Evolutionary conservation across 2,329 filamentous ascomycete species (phyloP), one percentile per base, ranked within the genome.

Genomic region (Apiospora koreana): DNA sequence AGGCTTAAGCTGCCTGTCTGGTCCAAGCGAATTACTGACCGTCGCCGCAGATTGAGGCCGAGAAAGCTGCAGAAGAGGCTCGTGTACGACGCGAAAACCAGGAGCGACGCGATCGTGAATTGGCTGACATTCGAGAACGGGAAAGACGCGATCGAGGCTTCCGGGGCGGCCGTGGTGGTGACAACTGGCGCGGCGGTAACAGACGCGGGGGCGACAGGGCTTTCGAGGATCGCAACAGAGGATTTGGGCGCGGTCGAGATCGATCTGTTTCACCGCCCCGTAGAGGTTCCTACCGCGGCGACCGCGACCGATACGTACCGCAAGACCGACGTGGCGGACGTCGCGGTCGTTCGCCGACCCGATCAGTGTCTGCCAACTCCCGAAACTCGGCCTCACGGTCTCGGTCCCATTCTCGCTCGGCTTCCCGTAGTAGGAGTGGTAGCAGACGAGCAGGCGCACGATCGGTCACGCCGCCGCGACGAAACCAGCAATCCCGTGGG

Each of bases 1-100:
- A 43, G 69, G 65, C 71, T 75, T 28, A 73, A 25, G 41, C 41
- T 16, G 8, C 14, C 14, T 62, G 6, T 69, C 41, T n/a, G 42
- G 21, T 9, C 41, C 16, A 66, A 62, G 43, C 67, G 12, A 62
- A 38, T 38, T 3, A 38, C 54, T 62, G 31, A 62, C 31, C 31
- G 31, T n/a, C 31, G 7, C 21, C 35, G 31, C 45, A 95, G 94
- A 89, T 94, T 68, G 92, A 97, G 78, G 92, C 94, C 45, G 94
- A 96, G 75, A 93, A 91, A 79, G 92, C 91, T 58, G 93, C 93
- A 38, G 93, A 96, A 78, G 91, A 93, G 77, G 88, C 90, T 38
- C 91, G 92, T 69, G 88, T 87, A 69, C 89, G 91, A 75, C 90
- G 91, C 73, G 92, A 95, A 77, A 89, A 92, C 69, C 88, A 93